These are phyloP conservation scores for Neonectria faginata DNA, from an alignment of 2,329 filamentous ascomycete genomes.

Conservation along the genomic window DNA sequence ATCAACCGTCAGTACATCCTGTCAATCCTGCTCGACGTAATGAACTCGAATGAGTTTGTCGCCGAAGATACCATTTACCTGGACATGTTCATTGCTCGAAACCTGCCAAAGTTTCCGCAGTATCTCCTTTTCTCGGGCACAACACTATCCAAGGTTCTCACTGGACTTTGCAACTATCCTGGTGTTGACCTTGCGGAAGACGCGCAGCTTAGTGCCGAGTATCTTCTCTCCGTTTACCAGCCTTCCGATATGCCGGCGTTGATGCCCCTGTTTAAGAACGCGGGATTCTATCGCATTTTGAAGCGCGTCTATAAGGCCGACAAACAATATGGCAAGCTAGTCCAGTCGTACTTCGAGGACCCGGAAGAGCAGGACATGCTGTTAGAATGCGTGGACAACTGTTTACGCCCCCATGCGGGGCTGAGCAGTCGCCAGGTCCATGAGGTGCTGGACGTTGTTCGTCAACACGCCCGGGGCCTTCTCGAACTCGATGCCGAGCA, in stretches of 20 bases:
- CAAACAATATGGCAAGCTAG: slow-evolving; percentile 80
- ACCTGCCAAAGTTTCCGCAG: slow-evolving; percentile 95
- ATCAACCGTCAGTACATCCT: slow-evolving; percentile 94
- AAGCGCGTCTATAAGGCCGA: slow-evolving; percentile 89
- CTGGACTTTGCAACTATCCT: slow-evolving; percentile 87
- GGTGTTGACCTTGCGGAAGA: slow-evolving; percentile 86
- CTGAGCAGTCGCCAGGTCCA: slow-evolving; percentile 77
- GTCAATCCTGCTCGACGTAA: slow-evolving; percentile 89
- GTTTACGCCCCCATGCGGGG: slow-evolving; percentile 72
- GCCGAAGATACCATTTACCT: slow-evolving; percentile 90
- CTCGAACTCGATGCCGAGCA: slow-evolving; percentile 73
- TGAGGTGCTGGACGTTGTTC: slow-evolving; percentile 76
- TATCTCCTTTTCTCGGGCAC: slow-evolving; percentile 92
- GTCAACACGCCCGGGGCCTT: slow-evolving; percentile 73
- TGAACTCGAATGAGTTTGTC: slow-evolving; percentile 82
- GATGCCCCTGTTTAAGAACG: slow-evolving; percentile 81
- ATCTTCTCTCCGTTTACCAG: slow-evolving; percentile 91
- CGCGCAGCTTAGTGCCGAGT: slow-evolving; percentile 96
- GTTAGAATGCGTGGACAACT: slow-evolving; percentile 83
- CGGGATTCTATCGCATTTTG: slow-evolving; percentile 89
- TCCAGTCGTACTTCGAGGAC: slow-evolving; percentile 89
- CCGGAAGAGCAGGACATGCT: slow-evolving; percentile 78
- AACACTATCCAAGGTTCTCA: slow-evolving; percentile 82
- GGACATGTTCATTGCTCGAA: slow-evolving; percentile 98
- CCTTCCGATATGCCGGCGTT: slow-evolving; percentile 83